Percentiles rank a stretch among this genome's conserved stretches.
Evolutionary conservation across 352 stramenopile genomes (phyloP).

Genomic region (Globisporangium canariense): DNA sequence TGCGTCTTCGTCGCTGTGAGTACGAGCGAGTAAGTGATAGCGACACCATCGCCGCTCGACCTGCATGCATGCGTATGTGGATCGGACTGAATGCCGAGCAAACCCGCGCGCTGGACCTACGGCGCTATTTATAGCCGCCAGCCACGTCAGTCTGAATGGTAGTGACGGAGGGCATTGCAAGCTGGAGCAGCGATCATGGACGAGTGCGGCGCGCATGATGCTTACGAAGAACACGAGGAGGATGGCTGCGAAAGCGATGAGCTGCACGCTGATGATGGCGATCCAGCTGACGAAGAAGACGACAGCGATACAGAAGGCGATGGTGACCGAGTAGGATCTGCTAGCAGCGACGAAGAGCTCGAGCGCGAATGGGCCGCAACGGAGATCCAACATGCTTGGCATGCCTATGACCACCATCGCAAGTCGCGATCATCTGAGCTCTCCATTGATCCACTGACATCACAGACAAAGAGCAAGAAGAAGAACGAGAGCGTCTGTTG

Average conservation of each 20-base stretch:
- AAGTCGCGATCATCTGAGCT: not conserved
- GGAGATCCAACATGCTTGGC: constrained; percentile 19
- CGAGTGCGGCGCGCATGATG: not conserved
- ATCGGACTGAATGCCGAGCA: not conserved
- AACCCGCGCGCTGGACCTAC: no score
- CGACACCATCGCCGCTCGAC: no score
- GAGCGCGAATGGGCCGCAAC: constrained; percentile 13
- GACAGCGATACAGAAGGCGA: not conserved
- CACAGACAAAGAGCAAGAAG: not conserved
- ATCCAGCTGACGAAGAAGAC: not conserved
- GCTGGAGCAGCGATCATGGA: not conserved
- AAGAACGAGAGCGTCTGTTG: constrained; percentile 26
- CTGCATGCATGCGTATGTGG: no score
- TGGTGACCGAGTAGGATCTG: not conserved
- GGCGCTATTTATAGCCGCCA: constrained; percentile 1
- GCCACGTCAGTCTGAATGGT: not conserved
- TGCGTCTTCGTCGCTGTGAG: not conserved
- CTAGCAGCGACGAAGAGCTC: not conserved
- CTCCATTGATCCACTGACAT: not conserved
- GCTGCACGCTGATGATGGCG: not conserved
- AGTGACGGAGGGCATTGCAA: not conserved
- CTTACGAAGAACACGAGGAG: not conserved
- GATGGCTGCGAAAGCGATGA: not conserved
- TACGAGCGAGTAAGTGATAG: no score
- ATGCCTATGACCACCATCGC: not conserved